Evolutionary conservation across 352 stramenopile genomes (phyloP), one percentile per base, ranked within the genome.

Genomic region (Phytopythium aichiense): DNA sequence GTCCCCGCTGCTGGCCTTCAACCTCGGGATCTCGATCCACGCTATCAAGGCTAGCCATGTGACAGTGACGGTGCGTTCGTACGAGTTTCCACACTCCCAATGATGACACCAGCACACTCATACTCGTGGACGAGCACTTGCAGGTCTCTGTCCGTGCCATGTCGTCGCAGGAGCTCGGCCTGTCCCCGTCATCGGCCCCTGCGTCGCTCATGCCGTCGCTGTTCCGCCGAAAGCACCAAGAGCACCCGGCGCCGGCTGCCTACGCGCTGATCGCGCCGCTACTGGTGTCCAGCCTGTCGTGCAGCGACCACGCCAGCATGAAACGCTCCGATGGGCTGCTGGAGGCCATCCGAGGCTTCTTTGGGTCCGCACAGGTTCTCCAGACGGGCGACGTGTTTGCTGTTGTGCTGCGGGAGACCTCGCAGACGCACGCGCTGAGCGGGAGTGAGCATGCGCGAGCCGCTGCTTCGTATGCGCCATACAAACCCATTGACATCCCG

Each of bases 1-100:
- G n/a, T 77, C 84, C 13, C 80, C 81, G n/a, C 67, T 93, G 53
- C 55, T 93, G 38, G 84, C 84, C 20, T 91, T 91, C 67, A 93
- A 93, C 42, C 72, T 93, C 49, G 79, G 79, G 0, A 75, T 93
- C 50, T 58, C 66, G 13, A 63, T 88, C 37, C 67, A 83, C 45
- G 63, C 76, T 7, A 58, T 69, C 45, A 75, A 51, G 25, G 50
- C 60, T 31, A 49, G 25, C 11, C 66, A 67, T 9, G 72, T 75
- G 12, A 64, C 46, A 2, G 63, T 76, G 23, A 59, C 60, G 45
- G 80, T 89, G 55, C 42, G 65, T 59, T 31, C 49, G 15, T 33
- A 12, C 23, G 13, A 23, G 15, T 9, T 1, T 56, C 15, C n/a
- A 25, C 55, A 23, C 30, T 63, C 25, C 49, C 7, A 22, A 23